These are phyloP conservation scores for Ceratocystis cubensis DNA, from an alignment of 2,329 filamentous ascomycete genomes.

Conservation along the genomic window DNA sequence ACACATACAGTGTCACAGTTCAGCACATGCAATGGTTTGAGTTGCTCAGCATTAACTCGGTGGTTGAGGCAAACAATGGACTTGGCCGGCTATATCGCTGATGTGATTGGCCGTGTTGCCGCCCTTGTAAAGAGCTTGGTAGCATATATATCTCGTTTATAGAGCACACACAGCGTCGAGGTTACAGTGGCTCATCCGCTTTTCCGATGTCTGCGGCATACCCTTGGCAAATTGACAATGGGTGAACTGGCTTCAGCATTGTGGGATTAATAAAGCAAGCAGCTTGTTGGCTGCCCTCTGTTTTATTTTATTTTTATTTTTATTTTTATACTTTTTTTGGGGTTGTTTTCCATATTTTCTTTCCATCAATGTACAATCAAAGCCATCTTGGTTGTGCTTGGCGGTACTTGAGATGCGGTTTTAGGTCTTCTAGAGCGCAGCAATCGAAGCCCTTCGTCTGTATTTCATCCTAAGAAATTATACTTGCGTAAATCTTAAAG, in stretches of 20 bases:
- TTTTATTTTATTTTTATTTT: too few species aligned
- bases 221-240: background rate
- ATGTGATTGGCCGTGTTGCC: slow-evolving; percentile 1
- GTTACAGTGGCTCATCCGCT: background rate
- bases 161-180: background rate
- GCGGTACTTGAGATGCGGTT: background rate
- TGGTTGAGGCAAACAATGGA: background rate
- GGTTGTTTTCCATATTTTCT: too few species aligned
- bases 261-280: background rate
- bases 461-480: background rate
- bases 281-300: background rate
- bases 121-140: background rate
- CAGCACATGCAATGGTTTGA: background rate
- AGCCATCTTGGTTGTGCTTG: background rate
- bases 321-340: too few species aligned
- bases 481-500: background rate
- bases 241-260: background rate
- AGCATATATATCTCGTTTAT: background rate
- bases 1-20: background rate
- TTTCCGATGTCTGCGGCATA: background rate
- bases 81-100: background rate
- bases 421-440: background rate
- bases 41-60: background rate
- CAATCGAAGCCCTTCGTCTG: background rate
- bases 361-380: background rate